Evolutionary conservation across 352 stramenopile genomes (phyloP), one percentile per base, ranked within the genome.

Genomic region (Pythium guiyangense): DNA sequence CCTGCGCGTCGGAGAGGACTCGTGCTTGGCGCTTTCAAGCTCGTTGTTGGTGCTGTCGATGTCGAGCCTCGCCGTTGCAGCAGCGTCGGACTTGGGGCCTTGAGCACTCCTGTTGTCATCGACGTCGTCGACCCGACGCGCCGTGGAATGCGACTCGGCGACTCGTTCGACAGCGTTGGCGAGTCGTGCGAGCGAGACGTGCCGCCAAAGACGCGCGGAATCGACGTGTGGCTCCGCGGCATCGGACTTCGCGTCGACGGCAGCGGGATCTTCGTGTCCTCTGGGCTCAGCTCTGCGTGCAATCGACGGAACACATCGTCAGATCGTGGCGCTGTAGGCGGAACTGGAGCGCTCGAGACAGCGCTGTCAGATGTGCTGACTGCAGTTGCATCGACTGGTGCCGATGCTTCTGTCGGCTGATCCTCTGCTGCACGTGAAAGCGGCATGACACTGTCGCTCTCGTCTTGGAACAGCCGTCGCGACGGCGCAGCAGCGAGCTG

Each of bases 231-330:
- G 31, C 31, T 37, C 31, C 31, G 31, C 6, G 31, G 26, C n/a
- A 54, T 40, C 11, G 45, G 51, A 31, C 59, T 59, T 15, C 45
- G 52, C 29, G 59, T 55, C 5, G 59, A 12, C 6, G 27, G 47
- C 4, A 53, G 29, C 26, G 61, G 57, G 34, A 67, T 67, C 25
- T 48, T 67, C 18, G 61, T 64, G 1, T 43, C 43, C 37, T 67
- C 56, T 18, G 60, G 35, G 42, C 47, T 62, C 4, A 27, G 1
- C 17, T 66, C 60, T 1, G 59, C 49, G 10, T 35, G 37, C 37
- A 55, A 63, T 18, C 60, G 58, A 37, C 49, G 52, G 22, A 68
- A 67, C 9, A 31, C 42, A 20, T 62, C 46, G 20, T 62, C 62
- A 4, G 58, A 35, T 39, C 60, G 26, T 14, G 56, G 37, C 3